phyloP scores from a whole-genome alignment of 1,139 yeast genomes.

The Sporopachydermia cereana region DNA sequence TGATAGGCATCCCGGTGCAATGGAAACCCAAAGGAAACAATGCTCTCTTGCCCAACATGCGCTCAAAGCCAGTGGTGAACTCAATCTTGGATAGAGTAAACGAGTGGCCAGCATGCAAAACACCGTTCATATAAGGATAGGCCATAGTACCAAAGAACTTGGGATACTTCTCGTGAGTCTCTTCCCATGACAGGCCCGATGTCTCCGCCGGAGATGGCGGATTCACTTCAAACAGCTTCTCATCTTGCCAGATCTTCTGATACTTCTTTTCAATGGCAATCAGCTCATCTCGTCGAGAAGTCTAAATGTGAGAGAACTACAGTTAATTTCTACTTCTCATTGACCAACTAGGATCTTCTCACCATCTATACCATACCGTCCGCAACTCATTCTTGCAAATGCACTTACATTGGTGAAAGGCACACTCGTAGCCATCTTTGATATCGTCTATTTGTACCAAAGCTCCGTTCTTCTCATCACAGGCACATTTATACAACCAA shows the following conservation, averaged over 20 bases:
- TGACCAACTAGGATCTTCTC: too few species aligned
- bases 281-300: conserved; percentile 88
- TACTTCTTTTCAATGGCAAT: conserved; percentile 84
- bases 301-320: too few species aligned
- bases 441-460: not conserved
- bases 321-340: too few species aligned
- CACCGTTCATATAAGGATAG: conserved; percentile 98
- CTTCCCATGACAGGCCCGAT: conserved; percentile 39
- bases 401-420: conserved; percentile 2
- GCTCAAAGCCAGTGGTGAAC: conserved; percentile 86
- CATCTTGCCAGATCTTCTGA: conserved; percentile 80
- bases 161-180: conserved; percentile 65
- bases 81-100: conserved; percentile 94
- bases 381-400: too few species aligned
- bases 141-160: conserved; percentile 94
- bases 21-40: conserved; percentile 96
- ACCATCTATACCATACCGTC: too few species aligned
- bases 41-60: conserved; percentile 89
- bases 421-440: not conserved
- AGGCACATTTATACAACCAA: too few species aligned
- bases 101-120: conserved; percentile 93
- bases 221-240: conserved; percentile 71
- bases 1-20: conserved; percentile 99
- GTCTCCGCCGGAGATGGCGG: conserved; percentile 70
- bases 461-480: not conserved